These are phyloP conservation scores for Chaetomium tenue DNA, from an alignment of 495 filamentous ascomycete species.

Conservation along the genomic window DNA sequence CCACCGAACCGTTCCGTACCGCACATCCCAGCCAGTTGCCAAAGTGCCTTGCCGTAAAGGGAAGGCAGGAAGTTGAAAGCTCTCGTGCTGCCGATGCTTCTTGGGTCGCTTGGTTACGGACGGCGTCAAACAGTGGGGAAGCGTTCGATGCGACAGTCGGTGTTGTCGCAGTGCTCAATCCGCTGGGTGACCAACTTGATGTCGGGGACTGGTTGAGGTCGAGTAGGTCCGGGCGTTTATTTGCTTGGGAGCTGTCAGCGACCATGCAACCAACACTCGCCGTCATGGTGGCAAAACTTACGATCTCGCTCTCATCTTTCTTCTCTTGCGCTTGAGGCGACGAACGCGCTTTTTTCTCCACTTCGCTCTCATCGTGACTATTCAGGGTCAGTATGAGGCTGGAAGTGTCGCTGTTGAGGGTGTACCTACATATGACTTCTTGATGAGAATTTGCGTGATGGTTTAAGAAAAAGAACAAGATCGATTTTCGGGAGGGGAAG, in stretches of 20 bases:
- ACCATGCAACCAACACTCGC: slow-evolving; percentile 14
- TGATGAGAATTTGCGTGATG: slow-evolving; percentile 37
- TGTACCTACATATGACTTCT: slow-evolving; percentile 28
- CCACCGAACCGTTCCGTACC: slow-evolving; percentile 27
- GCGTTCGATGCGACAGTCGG: slow-evolving; percentile 19
- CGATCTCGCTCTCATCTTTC: slow-evolving; percentile 96
- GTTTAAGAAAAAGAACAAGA: slow-evolving; percentile 29
- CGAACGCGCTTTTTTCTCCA: slow-evolving; percentile 99
- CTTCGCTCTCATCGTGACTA: slow-evolving; percentile 91
- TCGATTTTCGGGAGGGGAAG: slow-evolving; percentile 35
- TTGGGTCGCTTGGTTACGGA: slow-evolving; percentile 22
- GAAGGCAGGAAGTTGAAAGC: slow-evolving; percentile 21
- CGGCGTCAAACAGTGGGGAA: slow-evolving; percentile 26
- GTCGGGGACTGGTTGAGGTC: slow-evolving; percentile 38
- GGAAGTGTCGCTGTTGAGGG: slow-evolving; percentile 12
- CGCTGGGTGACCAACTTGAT: slow-evolving; percentile 22
- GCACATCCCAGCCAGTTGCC: slow-evolving; percentile 22
- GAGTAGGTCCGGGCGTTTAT: slow-evolving; percentile 57
- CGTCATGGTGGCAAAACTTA: slow-evolving; percentile 49
- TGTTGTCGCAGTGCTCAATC: slow-evolving; percentile 23
- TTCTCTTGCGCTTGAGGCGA: slow-evolving; percentile 96
- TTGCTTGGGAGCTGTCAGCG: slow-evolving; percentile 55
- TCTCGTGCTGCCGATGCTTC: slow-evolving; percentile 23
- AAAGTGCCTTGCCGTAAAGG: slow-evolving; percentile 13
- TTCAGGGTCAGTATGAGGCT: slow-evolving; percentile 19